Base-by-base conservation (phyloP, 208 protist genomes). In the Acanthamoeba sp. region DNA sequence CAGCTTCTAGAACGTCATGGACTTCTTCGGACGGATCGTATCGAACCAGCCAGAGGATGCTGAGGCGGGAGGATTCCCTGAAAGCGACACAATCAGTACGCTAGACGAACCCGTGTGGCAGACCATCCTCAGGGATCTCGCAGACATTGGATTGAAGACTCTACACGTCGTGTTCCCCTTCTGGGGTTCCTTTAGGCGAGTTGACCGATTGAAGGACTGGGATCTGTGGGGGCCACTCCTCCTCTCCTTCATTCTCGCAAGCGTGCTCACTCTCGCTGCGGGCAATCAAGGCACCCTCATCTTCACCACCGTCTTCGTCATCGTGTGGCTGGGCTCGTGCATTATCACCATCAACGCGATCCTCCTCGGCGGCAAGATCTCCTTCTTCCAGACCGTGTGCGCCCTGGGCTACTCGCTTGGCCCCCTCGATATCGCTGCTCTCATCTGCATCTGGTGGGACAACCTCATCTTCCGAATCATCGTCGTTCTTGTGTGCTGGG, bases 361-460 rank as follows among this genome's bases (percentile, higher is more conserved):
- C 89, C 95, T 99, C 55, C 97, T 99, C 20, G 98, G 98, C 84
- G 98, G 98, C 22, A 97, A 97, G 45, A 69, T 96, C 50, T 99
- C 98, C 55, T 98, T 99, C 76, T 99, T 99, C 94, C 98, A 99
- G 90, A 98, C 95, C 10, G 97, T 99, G 32, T 99, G 98, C 95
- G 97, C 98, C n/a, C 97, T 99, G 91, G 98, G 98, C 22, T 99
- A 99, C 96, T 99, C 98, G 93, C 89, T 99, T 20, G 96, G 97
- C 16, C 98, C 98, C 20, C 92, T 99, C 10, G 96, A 96, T 34
- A 66, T 98, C 52, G 96, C 95, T 24, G 82, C 95, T 6, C 59
- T 97, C 59, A 45, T 97, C 29, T 96, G 91, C 69, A 91, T 95
- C 14, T 85, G 62, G 82, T 96, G 96, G 52, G 94, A 94, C 32